Conservation (phyloP, 192 early-diverging fungal species). For the Backusella tarrabulga region DNA sequence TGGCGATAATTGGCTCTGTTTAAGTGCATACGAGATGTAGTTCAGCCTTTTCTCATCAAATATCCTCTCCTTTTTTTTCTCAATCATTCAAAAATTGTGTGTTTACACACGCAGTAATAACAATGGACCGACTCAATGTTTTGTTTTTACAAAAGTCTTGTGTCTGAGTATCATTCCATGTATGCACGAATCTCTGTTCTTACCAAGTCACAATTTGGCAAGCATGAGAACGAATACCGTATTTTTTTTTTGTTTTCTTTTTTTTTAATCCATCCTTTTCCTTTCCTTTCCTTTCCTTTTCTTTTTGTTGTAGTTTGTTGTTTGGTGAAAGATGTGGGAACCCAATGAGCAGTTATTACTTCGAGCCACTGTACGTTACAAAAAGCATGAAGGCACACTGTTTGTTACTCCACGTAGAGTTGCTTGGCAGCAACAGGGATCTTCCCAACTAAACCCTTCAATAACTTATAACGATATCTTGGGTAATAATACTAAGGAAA, state of each 20-base stretch:
- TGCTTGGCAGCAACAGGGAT: conserved; percentile 31
- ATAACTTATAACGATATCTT: conserved; percentile 30
- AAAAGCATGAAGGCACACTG: conserved; percentile 35
- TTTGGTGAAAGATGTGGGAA: conserved; percentile 28
- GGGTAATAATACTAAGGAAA: conserved; percentile 7
- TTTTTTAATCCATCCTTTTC: background rate
- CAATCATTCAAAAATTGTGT: too few relatives aligned
- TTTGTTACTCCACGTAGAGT: conserved; percentile 36
- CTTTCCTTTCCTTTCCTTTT: background rate
- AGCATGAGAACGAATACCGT: background rate
- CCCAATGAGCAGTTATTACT: conserved; percentile 36
- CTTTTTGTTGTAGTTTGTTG: background rate
- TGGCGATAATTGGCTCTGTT: too few relatives aligned
- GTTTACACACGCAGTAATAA: too few relatives aligned
- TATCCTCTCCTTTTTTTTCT: too few relatives aligned
- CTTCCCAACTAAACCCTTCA: conserved; percentile 27
- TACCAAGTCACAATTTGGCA: background rate
- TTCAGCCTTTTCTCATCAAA: too few relatives aligned
- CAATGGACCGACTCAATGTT: too few relatives aligned
- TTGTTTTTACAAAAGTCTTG: too few relatives aligned
- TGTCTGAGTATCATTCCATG: background rate
- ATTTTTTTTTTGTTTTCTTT: background rate
- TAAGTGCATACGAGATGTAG: too few relatives aligned
- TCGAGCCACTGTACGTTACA: conserved; percentile 27
- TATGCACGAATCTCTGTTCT: background rate